Evolutionary conservation across 306 rosid species (phyloP).

Genomic region (Oxytropis ochrocephala): DNA sequence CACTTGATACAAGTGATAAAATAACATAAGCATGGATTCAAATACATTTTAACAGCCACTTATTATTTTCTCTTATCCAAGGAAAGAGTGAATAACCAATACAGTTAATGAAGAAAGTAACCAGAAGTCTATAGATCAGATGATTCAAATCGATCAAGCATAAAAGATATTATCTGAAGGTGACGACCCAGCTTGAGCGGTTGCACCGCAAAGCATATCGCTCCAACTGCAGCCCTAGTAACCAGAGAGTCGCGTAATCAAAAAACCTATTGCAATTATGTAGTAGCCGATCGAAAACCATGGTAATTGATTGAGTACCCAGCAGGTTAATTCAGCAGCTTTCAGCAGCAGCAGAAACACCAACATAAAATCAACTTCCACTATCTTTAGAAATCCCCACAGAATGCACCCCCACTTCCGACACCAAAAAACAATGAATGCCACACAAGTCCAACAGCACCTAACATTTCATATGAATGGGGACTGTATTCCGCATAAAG

Average conservation of each 20-base stretch:
- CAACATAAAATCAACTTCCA: constrained; percentile 1
- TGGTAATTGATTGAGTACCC: constrained; percentile 6
- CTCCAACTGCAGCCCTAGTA: constrained; percentile 8
- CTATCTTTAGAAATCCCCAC: constrained; percentile 12
- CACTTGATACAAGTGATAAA: background rate
- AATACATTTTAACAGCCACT: constrained; percentile 11
- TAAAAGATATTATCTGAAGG: constrained; percentile 16
- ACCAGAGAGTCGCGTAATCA: background rate
- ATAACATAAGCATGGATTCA: background rate
- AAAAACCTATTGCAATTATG: constrained; percentile 1
- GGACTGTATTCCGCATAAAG: constrained; percentile 4
- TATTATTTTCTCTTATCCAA: background rate
- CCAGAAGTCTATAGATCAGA: constrained; percentile 4
- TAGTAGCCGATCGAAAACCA: background rate
- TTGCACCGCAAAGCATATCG: background rate
- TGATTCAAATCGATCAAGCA: constrained; percentile 12
- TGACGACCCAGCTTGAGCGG: constrained; percentile 2
- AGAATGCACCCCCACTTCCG: constrained; percentile 16
- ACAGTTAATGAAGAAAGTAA: constrained; percentile 20
- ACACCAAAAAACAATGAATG: constrained; percentile 11
- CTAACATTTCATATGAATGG: constrained; percentile 14
- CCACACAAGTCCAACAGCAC: constrained; percentile 22
- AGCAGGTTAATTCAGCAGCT: background rate
- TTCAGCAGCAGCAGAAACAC: constrained; percentile 14
- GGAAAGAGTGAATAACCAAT: constrained; percentile 9